Base-by-base conservation (phyloP, 345 rosid genomes). In the Lumnitzera littorea region DNA sequence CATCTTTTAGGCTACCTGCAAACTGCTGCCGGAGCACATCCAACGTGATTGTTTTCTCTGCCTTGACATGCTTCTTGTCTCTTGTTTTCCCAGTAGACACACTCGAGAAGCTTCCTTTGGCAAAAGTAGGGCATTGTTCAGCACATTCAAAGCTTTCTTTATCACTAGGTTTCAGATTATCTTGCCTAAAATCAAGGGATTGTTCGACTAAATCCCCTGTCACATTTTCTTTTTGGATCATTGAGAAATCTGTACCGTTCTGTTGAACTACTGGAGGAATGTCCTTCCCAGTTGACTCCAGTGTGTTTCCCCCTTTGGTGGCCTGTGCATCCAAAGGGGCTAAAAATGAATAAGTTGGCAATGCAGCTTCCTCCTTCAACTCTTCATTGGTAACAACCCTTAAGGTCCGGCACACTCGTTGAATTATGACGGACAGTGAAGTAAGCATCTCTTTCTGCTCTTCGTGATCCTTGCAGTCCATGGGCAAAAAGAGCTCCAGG, bases 401-500 rank as follows among this genome's bases (percentile, higher is more conserved):
- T 66, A 92, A 78, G 72, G 68, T 84, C 67, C n/a, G 74, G 69
- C 91, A 84, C 46, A 84, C 88, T 66, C 76, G 89, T 56, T 83
- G 84, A 67, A 89, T 85, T 24, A 85, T 71, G 54, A 74, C 54
- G 2, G 98, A 89, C 51, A 89, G 78, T 12, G 85, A 85, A 58
- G 72, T 66, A 51, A 92, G 86, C 91, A 89, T 78, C 57, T 68
- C 78, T 80, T 68, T 82, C 61, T 89, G 99, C 43, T 76, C 80
- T 65, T 80, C 81, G 3, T 69, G 69, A 72, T 78, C 83, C 62
- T 55, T 67, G 60, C 97, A 94, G 66, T 78, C 83, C 50, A 63
- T 68, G 0, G 99, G 99, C 66, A 94, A 75, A 81, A 94, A 94
- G 74, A 94, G 89, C 80, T 94, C 99, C 74, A 94, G 78, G 55